Evolutionary conservation across 768 basidiomycete species (phyloP), one percentile per base, ranked within the genome.

Genomic region (Agrocybe pediades): DNA sequence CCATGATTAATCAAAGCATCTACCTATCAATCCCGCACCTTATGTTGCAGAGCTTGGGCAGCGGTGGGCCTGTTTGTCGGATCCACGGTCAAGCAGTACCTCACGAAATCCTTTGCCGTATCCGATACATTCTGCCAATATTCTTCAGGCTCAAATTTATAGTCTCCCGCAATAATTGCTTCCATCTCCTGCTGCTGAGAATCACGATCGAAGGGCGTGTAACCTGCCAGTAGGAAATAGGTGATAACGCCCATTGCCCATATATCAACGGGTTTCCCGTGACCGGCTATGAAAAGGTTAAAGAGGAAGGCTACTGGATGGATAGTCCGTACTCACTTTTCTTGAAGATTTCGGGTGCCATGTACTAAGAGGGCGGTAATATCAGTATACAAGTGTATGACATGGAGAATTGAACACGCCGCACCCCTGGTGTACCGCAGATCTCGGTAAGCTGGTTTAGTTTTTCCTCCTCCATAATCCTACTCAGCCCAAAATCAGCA

Each of bases 241-340:
- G 96, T 91, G 70, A 99, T 95, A 45, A 99, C 96, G 33, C 96
- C 96, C 84, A 98, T 95, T 1, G 96, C 95, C 95, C 94, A 95
- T 51, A 96, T 74, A 63, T 96, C 96, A 16, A 97, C 95, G 8
- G 95, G 95, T 72, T 92, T 97, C 39, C 89, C 84, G 63, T 99
- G 96, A 3, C 96, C 96, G 51, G 86, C 89, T 90, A 64, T 41
- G 23, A 47, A 16, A 46, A 17, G 27, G 27, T 41, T 58, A 46
- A 50, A 46, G 48, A 39, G 24, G 5, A 27, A 33, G 21, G 33
- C 24, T 19, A 41, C 42, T 24, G 46, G 11, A 55, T 51, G 20
- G 25, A 43, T 9, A 41, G 42, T 29, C 19, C 46, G 15, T 2
- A 71, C 85, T 33, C 56, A 92, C 89, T 84, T 71, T 92, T 94